Evolutionary conservation across 306 rosid genomes (phyloP).

Genomic region (Spatholobus suberectus): DNA sequence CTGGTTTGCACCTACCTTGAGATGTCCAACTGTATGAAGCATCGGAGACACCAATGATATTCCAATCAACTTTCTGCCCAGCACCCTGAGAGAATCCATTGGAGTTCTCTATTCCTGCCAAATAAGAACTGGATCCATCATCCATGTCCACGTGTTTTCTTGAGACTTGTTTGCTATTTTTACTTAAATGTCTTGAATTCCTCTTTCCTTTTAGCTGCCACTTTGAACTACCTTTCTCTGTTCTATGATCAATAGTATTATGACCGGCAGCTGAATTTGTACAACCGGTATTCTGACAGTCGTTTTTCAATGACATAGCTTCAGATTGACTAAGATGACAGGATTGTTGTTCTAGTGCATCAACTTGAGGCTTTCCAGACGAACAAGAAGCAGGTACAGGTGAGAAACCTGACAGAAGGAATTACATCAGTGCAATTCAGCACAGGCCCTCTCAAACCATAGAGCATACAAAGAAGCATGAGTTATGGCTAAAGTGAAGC

Average conservation of each 20-base stretch:
- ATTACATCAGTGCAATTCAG: slow-evolving; percentile 26
- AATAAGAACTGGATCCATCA: slow-evolving; percentile 50
- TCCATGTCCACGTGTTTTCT: slow-evolving; percentile 57
- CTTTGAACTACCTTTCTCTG: slow-evolving; percentile 68
- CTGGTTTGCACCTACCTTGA: slow-evolving; percentile 46
- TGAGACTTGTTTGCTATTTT: slow-evolving; percentile 55
- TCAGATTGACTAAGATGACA: slow-evolving; percentile 55
- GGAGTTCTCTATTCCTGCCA: slow-evolving; percentile 42
- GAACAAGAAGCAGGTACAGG: slow-evolving; percentile 46
- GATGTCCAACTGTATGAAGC: slow-evolving; percentile 44
- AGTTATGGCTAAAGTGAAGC: slow-evolving; percentile 16
- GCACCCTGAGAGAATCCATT: slow-evolving; percentile 47
- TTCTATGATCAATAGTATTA: slow-evolving; percentile 46
- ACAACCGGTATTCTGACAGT: slow-evolving; percentile 26
- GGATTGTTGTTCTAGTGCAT: slow-evolving; percentile 53
- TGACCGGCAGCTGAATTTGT: slow-evolving; percentile 50
- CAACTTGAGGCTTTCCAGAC: slow-evolving; percentile 53
- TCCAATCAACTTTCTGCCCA: slow-evolving; percentile 52
- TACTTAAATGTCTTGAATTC: slow-evolving; percentile 65
- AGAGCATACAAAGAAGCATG: slow-evolving; percentile 32
- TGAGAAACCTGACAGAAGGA: slow-evolving; percentile 51
- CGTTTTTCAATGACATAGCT: neutral
- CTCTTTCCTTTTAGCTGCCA: slow-evolving; percentile 88
- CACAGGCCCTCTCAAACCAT: neutral
- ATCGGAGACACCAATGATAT: slow-evolving; percentile 35